These are phyloP conservation scores for Bidens hawaiensis DNA, from an alignment of 140 eudicot species.

Conservation along the genomic window DNA sequence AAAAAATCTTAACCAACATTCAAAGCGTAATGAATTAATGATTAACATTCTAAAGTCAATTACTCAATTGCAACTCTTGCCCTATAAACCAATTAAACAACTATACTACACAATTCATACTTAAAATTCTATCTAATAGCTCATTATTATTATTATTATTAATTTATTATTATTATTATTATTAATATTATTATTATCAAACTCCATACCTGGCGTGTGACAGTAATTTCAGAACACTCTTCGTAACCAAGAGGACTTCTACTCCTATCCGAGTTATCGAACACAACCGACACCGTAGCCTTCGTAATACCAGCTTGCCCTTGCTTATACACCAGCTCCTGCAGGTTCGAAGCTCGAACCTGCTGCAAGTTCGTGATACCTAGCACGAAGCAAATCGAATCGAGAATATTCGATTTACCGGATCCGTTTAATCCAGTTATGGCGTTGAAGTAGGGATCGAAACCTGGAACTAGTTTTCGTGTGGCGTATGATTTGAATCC, in stretches of 20 bases:
- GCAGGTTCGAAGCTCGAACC: slow-evolving; percentile 88
- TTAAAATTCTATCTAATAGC: no score
- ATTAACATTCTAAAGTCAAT: background rate
- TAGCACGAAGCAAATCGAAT: slow-evolving; percentile 87
- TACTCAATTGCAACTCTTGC: background rate
- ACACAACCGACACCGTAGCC: slow-evolving; percentile 90
- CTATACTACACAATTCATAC: background rate
- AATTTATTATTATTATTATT: no score
- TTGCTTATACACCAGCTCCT: slow-evolving; percentile 93
- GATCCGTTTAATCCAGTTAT: slow-evolving; percentile 93
- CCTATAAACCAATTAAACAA: background rate
- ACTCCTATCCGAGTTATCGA: slow-evolving; percentile 75
- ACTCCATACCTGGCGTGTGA: slow-evolving; percentile 75
- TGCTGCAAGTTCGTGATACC: slow-evolving; percentile 95
- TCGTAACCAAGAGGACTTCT: slow-evolving; percentile 91
- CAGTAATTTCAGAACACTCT: slow-evolving; percentile 81
- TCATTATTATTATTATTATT: no score
- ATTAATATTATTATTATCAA: no score
- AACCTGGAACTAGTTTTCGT: slow-evolving; percentile 81
- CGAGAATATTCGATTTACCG: slow-evolving; percentile 92
- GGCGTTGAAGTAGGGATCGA: slow-evolving; percentile 93
- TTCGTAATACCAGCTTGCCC: slow-evolving; percentile 98
- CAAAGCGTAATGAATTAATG: background rate
- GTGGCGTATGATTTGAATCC: slow-evolving; percentile 98
- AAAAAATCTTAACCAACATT: background rate